Evolutionary conservation across 2,329 filamentous ascomycete genomes (phyloP), one percentile per base, ranked within the genome.

Genomic region (Trichoderma asperellum): DNA sequence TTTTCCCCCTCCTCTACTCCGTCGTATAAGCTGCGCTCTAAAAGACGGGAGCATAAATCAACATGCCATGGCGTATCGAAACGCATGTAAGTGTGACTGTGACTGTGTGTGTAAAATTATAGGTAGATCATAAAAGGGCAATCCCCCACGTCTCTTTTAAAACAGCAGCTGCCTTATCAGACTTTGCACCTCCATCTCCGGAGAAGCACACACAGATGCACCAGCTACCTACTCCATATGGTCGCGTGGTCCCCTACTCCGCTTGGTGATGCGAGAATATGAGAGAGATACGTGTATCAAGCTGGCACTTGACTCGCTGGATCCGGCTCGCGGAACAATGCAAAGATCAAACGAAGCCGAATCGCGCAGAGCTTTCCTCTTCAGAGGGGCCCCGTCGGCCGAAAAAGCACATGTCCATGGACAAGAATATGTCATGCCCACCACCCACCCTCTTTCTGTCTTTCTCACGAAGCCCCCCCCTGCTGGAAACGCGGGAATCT

Each of bases 231-330:
- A 40, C 37, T 40, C 16, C 37, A 18, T 16, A 43, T 57, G 62
- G 34, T 65, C 62, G 62, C 62, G 62, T 65, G 62, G 53, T 43
- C 62, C n/a, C 27, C 21, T 34, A 5, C 35, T 47, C 62, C 62
- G 21, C 62, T 18, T 14, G 34, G 32, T 65, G 62, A 43, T 65
- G 62, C 62, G n/a, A 65, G 40, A 43, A n/a, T 43, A 16, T 10
- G 40, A n/a, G 37, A 16, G 52, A 65, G 49, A 64, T 65, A 65
- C 62, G 62, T 65, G 62, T 65, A 65, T 57, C 52, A 47, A 40
- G 5, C 52, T 12, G 37, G 47, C 47, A 49, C 62, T 65, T 57
- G 62, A 56, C 53, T 65, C 62, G 61, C 34, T 27, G 37, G 32
- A 65, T 37, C 62, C 34, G 52, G 27, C 37, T 35, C 11, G n/a